A percentile compares a stretch with the other conserved stretches of the same genome.
phyloP scores from a whole-genome alignment of 2,329 filamentous ascomycete genomes.

The Trichophyton simii region DNA sequence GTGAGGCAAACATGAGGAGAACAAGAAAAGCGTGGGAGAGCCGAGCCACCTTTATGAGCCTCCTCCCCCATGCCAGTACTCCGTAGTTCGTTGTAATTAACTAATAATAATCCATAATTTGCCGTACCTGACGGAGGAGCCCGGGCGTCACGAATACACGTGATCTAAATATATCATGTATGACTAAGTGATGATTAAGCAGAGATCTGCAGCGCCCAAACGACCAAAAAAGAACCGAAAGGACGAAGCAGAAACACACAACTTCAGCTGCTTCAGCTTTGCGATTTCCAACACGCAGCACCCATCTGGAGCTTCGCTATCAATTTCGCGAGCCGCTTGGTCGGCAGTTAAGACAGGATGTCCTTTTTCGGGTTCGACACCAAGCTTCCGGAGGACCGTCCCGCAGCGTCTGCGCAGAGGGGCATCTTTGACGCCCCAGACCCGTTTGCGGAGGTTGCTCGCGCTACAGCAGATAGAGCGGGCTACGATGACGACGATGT shows the following conservation, averaged over 20 bases:
- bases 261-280: background rate
- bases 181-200: background rate
- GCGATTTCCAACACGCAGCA: background rate
- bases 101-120: no score
- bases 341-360: constrained; percentile 41
- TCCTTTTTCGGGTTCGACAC: constrained; percentile 87
- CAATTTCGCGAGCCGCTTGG: background rate
- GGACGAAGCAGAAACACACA: background rate
- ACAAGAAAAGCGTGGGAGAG: no score
- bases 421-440: constrained; percentile 68
- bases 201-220: background rate
- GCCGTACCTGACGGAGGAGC: no score
- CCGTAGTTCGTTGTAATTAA: no score
- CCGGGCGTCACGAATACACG: no score
- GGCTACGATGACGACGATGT: constrained; percentile 43
- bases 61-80: no score
- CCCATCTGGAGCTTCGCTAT: background rate
- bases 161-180: background rate
- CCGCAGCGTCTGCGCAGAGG: constrained; percentile 57
- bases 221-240: background rate
- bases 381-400: constrained; percentile 49
- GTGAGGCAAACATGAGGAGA: no score
- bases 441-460: constrained; percentile 73
- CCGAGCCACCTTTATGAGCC: no score
- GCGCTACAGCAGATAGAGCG: constrained; percentile 35